Evolutionary conservation across 2,329 filamentous ascomycete species (phyloP).

Genomic region (Colletotrichum horii): DNA sequence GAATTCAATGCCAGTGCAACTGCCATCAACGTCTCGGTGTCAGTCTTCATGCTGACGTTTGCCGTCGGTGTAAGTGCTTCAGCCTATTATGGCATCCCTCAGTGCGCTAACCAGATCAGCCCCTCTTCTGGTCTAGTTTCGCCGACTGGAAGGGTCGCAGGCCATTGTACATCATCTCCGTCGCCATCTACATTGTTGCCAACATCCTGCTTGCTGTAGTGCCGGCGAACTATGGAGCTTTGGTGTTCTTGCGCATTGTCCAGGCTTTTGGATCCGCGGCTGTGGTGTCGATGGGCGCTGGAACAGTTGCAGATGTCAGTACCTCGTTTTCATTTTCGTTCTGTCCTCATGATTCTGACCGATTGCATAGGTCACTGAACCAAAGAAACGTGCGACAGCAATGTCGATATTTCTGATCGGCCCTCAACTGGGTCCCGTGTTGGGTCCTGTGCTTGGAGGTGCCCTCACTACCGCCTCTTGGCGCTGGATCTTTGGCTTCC

Average conservation of each 20-base stretch:
- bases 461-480: conserved; percentile 40
- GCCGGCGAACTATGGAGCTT: conserved; percentile 39
- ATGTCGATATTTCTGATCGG: conserved; percentile 48
- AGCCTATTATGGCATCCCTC: neutral
- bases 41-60: conserved; percentile 49
- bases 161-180: conserved; percentile 43
- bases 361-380: conserved; percentile 34
- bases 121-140: conserved; percentile 44
- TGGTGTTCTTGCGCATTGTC: conserved; percentile 44
- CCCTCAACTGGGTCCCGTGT: conserved; percentile 46
- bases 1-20: conserved; percentile 40
- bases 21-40: conserved; percentile 47
- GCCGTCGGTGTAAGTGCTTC: conserved; percentile 36
- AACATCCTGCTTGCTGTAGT: conserved; percentile 43
- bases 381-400: conserved; percentile 38
- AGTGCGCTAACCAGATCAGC: conserved; percentile 23
- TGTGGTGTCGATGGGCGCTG: conserved; percentile 46
- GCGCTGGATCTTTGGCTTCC: conserved; percentile 50
- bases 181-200: conserved; percentile 41
- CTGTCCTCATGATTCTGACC: neutral
- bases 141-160: conserved; percentile 45
- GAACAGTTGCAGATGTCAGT: conserved; percentile 43
- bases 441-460: conserved; percentile 48
- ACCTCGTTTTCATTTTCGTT: neutral
- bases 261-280: conserved; percentile 47